phyloP scores from a whole-genome alignment of 164 flowering plant species.

The Stephania cephalantha region DNA sequence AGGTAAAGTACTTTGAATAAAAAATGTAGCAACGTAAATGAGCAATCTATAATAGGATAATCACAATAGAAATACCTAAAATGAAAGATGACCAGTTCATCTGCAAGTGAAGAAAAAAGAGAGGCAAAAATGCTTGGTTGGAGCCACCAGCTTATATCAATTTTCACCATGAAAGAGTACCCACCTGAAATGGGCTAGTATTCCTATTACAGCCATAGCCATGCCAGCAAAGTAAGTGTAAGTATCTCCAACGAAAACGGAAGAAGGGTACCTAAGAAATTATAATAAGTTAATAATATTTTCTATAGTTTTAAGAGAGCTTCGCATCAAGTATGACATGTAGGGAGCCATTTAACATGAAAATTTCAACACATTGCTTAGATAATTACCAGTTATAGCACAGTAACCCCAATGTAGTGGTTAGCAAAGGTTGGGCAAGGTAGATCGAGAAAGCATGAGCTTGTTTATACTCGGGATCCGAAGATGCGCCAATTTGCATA shows the following conservation, averaged over 20 bases:
- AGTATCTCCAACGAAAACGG: slow-evolving; percentile 98
- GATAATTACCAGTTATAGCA: slow-evolving; percentile 76
- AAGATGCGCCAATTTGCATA: slow-evolving; percentile 95
- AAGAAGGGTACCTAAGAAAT: slow-evolving; percentile 81
- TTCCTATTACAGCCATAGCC: slow-evolving; percentile 96
- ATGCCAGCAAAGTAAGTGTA: slow-evolving; percentile 97
- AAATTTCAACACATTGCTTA: background rate
- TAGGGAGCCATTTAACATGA: background rate
- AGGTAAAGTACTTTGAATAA: no score
- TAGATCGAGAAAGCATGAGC: slow-evolving; percentile 97
- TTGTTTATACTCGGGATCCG: slow-evolving; percentile 69
- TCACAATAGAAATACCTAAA: no score
- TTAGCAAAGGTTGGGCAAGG: slow-evolving; percentile 79
- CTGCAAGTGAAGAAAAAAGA: no score
- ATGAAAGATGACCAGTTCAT: background rate
- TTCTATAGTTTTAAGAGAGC: background rate
- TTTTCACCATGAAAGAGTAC: slow-evolving; percentile 9
- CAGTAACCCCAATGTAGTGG: slow-evolving; percentile 81
- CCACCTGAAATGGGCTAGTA: slow-evolving; percentile 91
- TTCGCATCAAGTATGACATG: background rate
- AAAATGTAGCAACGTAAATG: no score
- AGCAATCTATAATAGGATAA: no score
- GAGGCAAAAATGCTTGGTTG: background rate
- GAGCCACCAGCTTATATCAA: background rate
- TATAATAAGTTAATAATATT: background rate